phyloP scores from a whole-genome alignment of 75 land plant genomes.

The Pinus taeda region DNA sequence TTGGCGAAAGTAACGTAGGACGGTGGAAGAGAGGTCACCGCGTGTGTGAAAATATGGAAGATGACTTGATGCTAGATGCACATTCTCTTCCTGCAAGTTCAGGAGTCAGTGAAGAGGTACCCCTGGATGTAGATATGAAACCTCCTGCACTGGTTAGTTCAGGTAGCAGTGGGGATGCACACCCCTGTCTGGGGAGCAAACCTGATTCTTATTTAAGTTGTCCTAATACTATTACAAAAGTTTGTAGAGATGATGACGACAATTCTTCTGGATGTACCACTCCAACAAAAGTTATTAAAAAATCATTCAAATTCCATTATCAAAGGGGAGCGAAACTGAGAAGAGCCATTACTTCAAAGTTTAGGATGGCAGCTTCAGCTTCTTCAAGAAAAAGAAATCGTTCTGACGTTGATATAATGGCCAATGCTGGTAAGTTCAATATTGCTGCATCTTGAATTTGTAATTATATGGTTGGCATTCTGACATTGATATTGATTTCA shows the following conservation, averaged over 20 bases:
- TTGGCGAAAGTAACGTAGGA: background rate
- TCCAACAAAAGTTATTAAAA: slow-evolving; percentile 29
- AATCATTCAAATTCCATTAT: slow-evolving; percentile 21
- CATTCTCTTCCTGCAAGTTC: slow-evolving; percentile 5
- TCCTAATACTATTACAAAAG: slow-evolving; percentile 27
- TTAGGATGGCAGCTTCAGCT: slow-evolving; percentile 34
- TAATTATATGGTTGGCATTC: background rate
- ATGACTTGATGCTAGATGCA: slow-evolving; percentile 10
- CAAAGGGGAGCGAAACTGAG: slow-evolving; percentile 36
- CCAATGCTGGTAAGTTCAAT: slow-evolving; percentile 19
- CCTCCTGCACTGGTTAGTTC: slow-evolving; percentile 43
- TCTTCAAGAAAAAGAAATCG: slow-evolving; percentile 26
- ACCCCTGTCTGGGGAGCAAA: slow-evolving; percentile 18
- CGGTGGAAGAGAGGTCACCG: slow-evolving; percentile 1
- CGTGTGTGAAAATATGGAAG: background rate
- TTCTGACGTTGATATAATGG: slow-evolving; percentile 36
- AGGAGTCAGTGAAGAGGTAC: slow-evolving; percentile 10
- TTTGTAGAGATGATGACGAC: slow-evolving; percentile 70
- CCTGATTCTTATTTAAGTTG: slow-evolving; percentile 24
- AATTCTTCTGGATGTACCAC: slow-evolving; percentile 64
- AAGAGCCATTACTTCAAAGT: slow-evolving; percentile 35
- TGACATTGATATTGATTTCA: background rate
- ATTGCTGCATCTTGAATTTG: background rate
- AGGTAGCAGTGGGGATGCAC: slow-evolving; percentile 42
- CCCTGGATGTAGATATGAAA: slow-evolving; percentile 27